Conservation (phyloP, 192 early-diverging fungal species). For the Coemansia sp. region DNA sequence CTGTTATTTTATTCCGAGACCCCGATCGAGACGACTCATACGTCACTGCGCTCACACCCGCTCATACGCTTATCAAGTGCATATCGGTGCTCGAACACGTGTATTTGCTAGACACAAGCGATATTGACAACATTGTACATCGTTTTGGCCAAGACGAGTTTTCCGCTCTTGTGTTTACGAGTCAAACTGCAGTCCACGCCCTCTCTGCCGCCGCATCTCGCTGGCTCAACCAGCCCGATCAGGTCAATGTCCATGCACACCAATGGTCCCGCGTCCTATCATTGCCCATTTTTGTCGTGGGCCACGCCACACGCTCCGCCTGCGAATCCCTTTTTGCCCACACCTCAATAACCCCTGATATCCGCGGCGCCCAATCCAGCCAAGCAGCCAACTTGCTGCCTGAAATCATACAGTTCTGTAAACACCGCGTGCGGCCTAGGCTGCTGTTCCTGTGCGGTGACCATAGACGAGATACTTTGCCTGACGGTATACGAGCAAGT, state of each 20-base stretch:
- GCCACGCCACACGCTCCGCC: constrained; percentile 21
- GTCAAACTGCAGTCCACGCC: constrained; percentile 36
- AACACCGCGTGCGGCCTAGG: background rate
- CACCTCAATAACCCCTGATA: background rate
- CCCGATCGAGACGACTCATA: constrained; percentile 19
- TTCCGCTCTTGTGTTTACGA: constrained; percentile 37
- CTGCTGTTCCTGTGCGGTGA: constrained; percentile 44
- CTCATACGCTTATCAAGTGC: constrained; percentile 22
- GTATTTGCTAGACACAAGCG: constrained; percentile 15
- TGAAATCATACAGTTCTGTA: constrained; percentile 24
- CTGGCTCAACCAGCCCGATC: constrained; percentile 7
- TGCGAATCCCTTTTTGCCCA: constrained; percentile 7
- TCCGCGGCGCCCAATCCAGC: constrained; percentile 27
- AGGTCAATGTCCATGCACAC: background rate
- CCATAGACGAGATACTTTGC: constrained; percentile 41
- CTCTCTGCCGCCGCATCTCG: constrained; percentile 10
- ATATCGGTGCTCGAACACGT: constrained; percentile 31
- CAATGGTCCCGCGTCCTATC: constrained; percentile 15
- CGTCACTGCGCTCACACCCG: constrained; percentile 10
- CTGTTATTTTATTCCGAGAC: constrained; percentile 41
- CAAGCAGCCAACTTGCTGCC: constrained; percentile 30
- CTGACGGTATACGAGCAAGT: constrained; percentile 23
- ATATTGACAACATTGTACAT: constrained; percentile 9
- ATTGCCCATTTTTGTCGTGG: constrained; percentile 45
- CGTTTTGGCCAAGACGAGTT: background rate